Evolutionary conservation across 129 eudicot species (phyloP), one percentile per base, ranked within the genome.

Genomic region (Tagetes erecta): DNA sequence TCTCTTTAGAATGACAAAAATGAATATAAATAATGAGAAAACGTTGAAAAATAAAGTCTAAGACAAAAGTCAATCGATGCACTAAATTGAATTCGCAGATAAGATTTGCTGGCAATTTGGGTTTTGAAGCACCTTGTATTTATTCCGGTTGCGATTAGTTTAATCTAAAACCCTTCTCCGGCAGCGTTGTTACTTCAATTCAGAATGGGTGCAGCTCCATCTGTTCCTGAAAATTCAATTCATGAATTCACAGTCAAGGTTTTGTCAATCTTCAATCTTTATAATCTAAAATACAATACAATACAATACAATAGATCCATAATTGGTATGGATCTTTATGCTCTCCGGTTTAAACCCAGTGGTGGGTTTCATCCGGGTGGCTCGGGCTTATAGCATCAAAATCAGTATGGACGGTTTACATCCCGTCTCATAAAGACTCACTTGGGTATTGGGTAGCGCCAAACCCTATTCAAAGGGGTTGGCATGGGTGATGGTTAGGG

Each of bases 221-320:
- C 98, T 34, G 88, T 86, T 83, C 88, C 90, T 39, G 72, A 92
- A 72, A 75, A 76, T 44, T 89, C 96, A 20, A 75, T 92, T 57
- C 96, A 92, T 64, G 92, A 89, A 58, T 92, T 92, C 60, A 76
- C 86, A 10, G 98, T 89, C 70, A 87, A 92, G 96, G 96, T 75
- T 8, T 58, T 5, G 12, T 35, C 0, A 37, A 44, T 34, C 0
- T 35, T 47, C 27, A 20, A 20, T 20, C 9, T 46, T 30, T 9
- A 9, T 6, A 30, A 6, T 33, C 51, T 7, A 1, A 57, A 2
- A 27, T 33, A 11, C 34, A 57, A 38, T 11, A 13, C 2, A 40
- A 35, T 53, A 27, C 27, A 20, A 20, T 20, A 20, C 27, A 20
- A 20, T 20, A 20, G 27, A 20, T 20, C 27, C 27, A 20, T 20